phyloP scores from a whole-genome alignment of 2,329 filamentous ascomycete species.

The Stagonosporopsis cucurbitacearum region DNA sequence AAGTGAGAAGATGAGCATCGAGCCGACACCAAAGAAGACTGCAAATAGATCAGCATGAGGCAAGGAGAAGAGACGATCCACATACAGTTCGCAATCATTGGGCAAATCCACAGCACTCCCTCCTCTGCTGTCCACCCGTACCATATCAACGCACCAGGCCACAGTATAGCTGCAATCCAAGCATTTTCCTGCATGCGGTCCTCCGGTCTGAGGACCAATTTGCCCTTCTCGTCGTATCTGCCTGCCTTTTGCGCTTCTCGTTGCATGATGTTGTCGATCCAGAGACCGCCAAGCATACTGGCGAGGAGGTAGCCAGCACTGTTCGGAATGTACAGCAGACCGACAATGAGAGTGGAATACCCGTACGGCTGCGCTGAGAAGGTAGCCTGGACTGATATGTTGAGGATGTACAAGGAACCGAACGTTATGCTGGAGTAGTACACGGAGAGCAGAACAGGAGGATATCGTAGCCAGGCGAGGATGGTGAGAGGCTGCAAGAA shows the following conservation, averaged over 20 bases:
- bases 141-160: constrained; percentile 46
- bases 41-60: neutral
- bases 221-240: constrained; percentile 45
- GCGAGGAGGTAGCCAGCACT: constrained; percentile 47
- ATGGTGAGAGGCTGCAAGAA: constrained; percentile 51
- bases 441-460: constrained; percentile 48
- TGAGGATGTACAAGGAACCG: constrained; percentile 49
- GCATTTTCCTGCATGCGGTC: constrained; percentile 53
- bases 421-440: constrained; percentile 51
- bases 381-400: constrained; percentile 48
- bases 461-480: constrained; percentile 48
- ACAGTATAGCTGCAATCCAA: constrained; percentile 47
- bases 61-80: neutral
- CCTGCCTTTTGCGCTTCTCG: constrained; percentile 48
- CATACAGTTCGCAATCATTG: constrained; percentile 47
- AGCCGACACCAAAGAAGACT: constrained; percentile 50
- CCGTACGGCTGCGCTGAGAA: constrained; percentile 44
- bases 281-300: constrained; percentile 47
- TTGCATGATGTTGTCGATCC: constrained; percentile 51
- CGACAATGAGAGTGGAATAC: constrained; percentile 47
- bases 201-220: constrained; percentile 45
- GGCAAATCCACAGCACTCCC: constrained; percentile 43
- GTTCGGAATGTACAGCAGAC: constrained; percentile 49
- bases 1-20: constrained; percentile 49
- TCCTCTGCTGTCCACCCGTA: constrained; percentile 48